Conservation (phyloP, 768 basidiomycete genomes). For the Sarcomyxa edulis region DNA sequence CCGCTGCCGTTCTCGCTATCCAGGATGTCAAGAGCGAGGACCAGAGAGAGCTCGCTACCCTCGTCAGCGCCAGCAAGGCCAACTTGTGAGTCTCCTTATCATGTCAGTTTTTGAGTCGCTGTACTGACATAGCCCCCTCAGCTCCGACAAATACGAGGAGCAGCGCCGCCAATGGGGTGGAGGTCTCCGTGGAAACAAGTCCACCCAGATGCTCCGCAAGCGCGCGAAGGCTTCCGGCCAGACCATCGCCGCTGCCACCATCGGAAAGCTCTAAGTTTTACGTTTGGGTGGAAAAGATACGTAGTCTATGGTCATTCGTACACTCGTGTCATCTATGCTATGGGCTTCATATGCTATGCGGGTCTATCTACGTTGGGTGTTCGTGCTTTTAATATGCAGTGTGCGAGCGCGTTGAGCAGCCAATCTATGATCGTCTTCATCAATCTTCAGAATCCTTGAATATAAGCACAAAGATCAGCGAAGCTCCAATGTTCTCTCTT, state of each 20-base stretch:
- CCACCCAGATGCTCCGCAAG: slow-evolving; percentile 88
- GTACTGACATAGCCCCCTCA: slow-evolving; percentile 19
- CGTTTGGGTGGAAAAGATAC: no score
- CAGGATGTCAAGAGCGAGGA: slow-evolving; percentile 97
- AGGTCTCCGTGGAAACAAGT: slow-evolving; percentile 93
- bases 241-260: slow-evolving; percentile 45
- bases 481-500: no score
- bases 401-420: no score
- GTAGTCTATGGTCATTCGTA: no score
- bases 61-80: slow-evolving; percentile 91
- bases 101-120: background rate
- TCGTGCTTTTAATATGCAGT: no score
- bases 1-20: slow-evolving; percentile 83
- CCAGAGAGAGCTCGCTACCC: slow-evolving; percentile 85
- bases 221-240: slow-evolving; percentile 89
- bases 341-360: no score
- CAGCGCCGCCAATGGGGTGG: slow-evolving; percentile 92
- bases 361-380: no score
- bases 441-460: no score
- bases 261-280: slow-evolving; percentile 59
- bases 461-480: no score
- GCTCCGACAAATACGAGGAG: slow-evolving; percentile 92
- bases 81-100: slow-evolving; percentile 72
- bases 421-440: no score
- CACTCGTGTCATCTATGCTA: no score